Conservation (phyloP, 371 early-diverging fungal genomes). For the Mortierella sp. region DNA sequence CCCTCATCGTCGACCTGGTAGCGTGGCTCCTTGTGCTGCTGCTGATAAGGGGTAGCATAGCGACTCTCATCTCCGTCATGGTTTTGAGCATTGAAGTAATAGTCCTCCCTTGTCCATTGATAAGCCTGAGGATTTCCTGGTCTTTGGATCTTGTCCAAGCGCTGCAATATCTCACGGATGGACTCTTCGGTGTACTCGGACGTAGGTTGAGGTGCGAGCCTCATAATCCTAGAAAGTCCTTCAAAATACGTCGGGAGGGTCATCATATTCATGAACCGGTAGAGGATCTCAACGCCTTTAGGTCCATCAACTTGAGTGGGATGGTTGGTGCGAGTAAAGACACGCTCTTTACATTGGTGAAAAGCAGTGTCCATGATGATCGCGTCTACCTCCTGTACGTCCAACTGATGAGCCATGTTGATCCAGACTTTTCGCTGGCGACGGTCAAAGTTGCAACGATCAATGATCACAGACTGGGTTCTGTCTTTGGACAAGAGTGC, state of each 20-base stretch:
- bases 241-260: conserved; percentile 69
- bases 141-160: conserved; percentile 32
- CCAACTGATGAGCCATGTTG: conserved; percentile 65
- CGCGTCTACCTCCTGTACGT: conserved; percentile 69
- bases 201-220: conserved; percentile 60
- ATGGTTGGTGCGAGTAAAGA: conserved; percentile 69
- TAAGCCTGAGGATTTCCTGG: conserved; percentile 42
- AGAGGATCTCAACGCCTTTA: conserved; percentile 68
- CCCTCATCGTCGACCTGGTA: conserved; percentile 41
- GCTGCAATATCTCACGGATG: conserved; percentile 57
- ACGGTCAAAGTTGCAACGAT: conserved; percentile 83
- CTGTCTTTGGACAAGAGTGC: conserved; percentile 56
- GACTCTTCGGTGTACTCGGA: conserved; percentile 61
- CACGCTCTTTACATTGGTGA: conserved; percentile 70
- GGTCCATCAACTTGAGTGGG: conserved; percentile 79
- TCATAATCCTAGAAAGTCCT: conserved; percentile 68
- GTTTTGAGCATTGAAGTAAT: conserved; percentile 50
- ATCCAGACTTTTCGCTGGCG: conserved; percentile 79
- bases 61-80: conserved; percentile 48
- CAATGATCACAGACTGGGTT: conserved; percentile 73
- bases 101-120: conserved; percentile 46
- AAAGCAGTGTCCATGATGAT: conserved; percentile 74
- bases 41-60: conserved; percentile 39
- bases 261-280: conserved; percentile 68
- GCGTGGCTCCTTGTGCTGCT: conserved; percentile 7